Percentiles rank a stretch among this genome's conserved stretches.
These are phyloP conservation scores for Plasmodium coatneyi DNA, from an alignment of 169 alveolate species.

Conservation along the genomic window DNA sequence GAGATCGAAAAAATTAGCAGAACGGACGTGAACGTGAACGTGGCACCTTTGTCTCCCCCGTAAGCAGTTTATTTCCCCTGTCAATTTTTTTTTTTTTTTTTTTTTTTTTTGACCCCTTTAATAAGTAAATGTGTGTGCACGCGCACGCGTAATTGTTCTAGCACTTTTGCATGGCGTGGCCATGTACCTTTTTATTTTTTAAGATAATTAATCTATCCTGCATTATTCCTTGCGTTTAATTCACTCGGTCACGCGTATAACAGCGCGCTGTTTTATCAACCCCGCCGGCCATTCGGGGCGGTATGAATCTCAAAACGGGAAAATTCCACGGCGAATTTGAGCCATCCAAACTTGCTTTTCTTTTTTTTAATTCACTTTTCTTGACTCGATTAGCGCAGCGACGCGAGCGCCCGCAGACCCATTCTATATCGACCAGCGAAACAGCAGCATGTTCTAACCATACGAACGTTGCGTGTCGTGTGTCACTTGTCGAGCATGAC, in stretches of 20 bases:
- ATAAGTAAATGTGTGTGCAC: not conserved
- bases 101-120: not conserved
- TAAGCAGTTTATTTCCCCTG: not conserved
- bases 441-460: not conserved
- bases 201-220: not conserved
- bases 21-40: not conserved
- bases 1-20: not conserved
- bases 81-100: not conserved
- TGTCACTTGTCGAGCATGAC: not conserved
- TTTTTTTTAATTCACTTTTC: not conserved
- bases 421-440: not conserved
- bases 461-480: not conserved
- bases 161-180: not conserved
- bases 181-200: not conserved
- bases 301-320: not conserved
- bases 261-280: not conserved
- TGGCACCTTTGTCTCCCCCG: not conserved
- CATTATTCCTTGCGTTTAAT: not conserved
- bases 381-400: not conserved
- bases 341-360: not conserved
- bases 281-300: not conserved
- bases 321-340: constrained; percentile 1
- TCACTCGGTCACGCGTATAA: not conserved
- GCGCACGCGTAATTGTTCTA: not conserved
- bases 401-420: not conserved